Conservation (phyloP, 192 early-diverging fungal genomes). For the Coemansia asiatica region DNA sequence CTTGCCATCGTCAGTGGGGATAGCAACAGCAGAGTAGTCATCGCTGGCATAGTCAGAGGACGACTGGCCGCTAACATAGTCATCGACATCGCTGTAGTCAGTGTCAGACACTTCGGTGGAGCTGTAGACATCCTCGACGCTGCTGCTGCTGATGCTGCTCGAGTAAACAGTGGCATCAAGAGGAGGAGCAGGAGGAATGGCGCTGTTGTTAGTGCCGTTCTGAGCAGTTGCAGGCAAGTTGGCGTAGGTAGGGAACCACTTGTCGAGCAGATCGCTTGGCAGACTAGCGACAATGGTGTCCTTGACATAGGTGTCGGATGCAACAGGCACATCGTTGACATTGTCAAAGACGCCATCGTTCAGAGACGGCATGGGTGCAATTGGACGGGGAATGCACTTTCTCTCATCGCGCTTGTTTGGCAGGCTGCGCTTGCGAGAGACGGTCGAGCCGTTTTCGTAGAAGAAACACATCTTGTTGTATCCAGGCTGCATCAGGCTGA, state of each 20-base stretch:
- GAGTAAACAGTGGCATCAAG: conserved; percentile 9
- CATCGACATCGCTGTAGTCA: conserved; percentile 9
- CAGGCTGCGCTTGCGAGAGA: conserved; percentile 19
- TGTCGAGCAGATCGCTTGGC: conserved; percentile 32
- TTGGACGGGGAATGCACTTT: conserved; percentile 45
- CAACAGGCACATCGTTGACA: conserved; percentile 21
- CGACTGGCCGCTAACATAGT: conserved; percentile 4
- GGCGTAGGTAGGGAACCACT: conserved; percentile 51
- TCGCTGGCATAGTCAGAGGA: conserved; percentile 8
- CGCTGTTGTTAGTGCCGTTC: conserved; percentile 22
- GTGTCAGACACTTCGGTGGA: background rate
- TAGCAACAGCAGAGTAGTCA: conserved; percentile 13
- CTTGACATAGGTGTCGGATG: conserved; percentile 34
- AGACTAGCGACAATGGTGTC: conserved; percentile 18
- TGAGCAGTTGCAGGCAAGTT: conserved; percentile 3
- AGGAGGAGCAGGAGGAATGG: conserved; percentile 16
- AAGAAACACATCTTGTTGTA: conserved; percentile 47
- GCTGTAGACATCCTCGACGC: conserved; percentile 11
- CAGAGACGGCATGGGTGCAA: conserved; percentile 23
- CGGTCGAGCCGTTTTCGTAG: conserved; percentile 44
- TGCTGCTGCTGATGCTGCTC: conserved; percentile 15
- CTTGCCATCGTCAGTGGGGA: conserved; percentile 13
- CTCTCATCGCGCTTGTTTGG: conserved; percentile 32
- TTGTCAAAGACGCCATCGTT: conserved; percentile 39
- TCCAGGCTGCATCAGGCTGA: conserved; percentile 34